These are phyloP conservation scores for Tieghemiomyces parasiticus DNA, from an alignment of 192 early-diverging fungal species.

Conservation along the genomic window DNA sequence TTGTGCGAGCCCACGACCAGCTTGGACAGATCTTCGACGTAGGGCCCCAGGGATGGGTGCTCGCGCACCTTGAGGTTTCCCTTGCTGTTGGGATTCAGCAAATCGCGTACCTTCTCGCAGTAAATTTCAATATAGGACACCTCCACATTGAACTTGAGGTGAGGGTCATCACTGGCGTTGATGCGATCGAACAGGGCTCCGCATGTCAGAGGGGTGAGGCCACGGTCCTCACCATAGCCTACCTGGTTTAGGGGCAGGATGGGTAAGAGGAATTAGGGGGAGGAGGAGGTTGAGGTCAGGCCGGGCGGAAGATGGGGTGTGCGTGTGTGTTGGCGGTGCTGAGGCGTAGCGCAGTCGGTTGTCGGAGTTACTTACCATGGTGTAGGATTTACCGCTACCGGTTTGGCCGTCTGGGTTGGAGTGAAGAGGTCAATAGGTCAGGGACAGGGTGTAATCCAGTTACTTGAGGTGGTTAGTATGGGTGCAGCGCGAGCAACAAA, in stretches of 20 bases:
- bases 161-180: slow-evolving; percentile 20
- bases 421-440: neutral
- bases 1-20: slow-evolving; percentile 60
- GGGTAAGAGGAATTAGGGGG: neutral
- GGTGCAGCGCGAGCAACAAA: no score
- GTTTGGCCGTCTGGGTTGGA: slow-evolving; percentile 28
- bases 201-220: slow-evolving; percentile 80
- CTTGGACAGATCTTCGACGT: slow-evolving; percentile 83
- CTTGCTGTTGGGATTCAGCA: slow-evolving; percentile 60
- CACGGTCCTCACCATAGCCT: slow-evolving; percentile 60
- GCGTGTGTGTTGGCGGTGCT: no score
- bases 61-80: slow-evolving; percentile 68
- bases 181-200: slow-evolving; percentile 62
- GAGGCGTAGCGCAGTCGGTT: no score
- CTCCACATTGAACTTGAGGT: slow-evolving; percentile 44
- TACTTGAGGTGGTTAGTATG: no score
- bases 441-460: neutral
- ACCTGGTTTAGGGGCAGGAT: slow-evolving; percentile 25
- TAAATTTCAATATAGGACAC: slow-evolving; percentile 90
- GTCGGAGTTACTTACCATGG: slow-evolving; percentile 65
- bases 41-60: slow-evolving; percentile 64
- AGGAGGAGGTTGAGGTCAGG: no score
- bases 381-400: slow-evolving; percentile 38
- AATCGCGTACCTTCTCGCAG: slow-evolving; percentile 68
- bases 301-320: no score